Base-by-base conservation (phyloP, 2,329 filamentous ascomycete species). In the Cladorrhinum sp. region DNA sequence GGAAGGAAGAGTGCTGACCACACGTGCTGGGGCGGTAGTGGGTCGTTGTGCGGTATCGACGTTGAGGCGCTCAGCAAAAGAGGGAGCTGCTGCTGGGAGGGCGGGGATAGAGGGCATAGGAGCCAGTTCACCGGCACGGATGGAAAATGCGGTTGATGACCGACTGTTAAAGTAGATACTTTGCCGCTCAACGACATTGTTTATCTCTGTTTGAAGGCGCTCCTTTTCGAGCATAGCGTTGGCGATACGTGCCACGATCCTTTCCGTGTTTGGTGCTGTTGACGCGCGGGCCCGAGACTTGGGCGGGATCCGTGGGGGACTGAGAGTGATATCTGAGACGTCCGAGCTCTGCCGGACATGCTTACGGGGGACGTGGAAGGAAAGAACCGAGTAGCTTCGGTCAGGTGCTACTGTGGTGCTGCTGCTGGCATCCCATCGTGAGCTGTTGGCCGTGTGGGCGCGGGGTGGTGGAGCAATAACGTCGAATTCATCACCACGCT, bases 151-250 rank as follows among this genome's bases (percentile, higher is more conserved):
- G 41, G 80, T 85, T 48, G 81, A 81, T 29, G 83, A 82, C 53
- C 82, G 78, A 69, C 81, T 84, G 61, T 69, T 75, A 18, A 77
- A 65, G 64, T 84, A 86, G 32, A 85, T 72, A 70, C 82, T 87
- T 72, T 85, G 83, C 61, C 83, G 79, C 74, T 86, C 83, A 23
- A 86, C 79, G 22, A 84, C 76, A 55, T 82, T 79, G 56, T 88
- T 82, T 57, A 88, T 86, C 65, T 85, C 79, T 60, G 79, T 79
- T 71, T 88, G 79, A 49, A 86, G 71, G 59, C 75, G 76, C 58
- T 88, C 85, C 63, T 84, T 76, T 68, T 88, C 85, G 57, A 83
- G 73, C 75, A 86, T 80, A 53, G 81, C 83, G 61, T 75, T 78
- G 27, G 83, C 84, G 50, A 86, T 81, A 48, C 82, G 77, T 64